Evolutionary conservation across 768 basidiomycete species (phyloP).

Genomic region (Obba rivulosa): DNA sequence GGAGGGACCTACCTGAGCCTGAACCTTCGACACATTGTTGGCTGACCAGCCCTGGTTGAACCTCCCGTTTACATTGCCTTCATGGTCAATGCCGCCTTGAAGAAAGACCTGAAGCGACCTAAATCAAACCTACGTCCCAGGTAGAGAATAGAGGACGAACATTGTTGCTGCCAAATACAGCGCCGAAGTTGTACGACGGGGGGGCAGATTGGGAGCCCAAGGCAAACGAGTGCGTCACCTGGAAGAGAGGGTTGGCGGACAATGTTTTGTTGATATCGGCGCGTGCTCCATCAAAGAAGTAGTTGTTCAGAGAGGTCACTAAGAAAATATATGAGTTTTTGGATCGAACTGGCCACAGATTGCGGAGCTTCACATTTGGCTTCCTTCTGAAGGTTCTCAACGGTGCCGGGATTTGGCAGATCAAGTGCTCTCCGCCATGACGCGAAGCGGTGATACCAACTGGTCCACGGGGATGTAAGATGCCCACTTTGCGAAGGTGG

Average conservation of each 20-base stretch:
- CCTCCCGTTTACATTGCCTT: constrained; percentile 84
- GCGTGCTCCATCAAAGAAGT: constrained; percentile 94
- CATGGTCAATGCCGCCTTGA: constrained; percentile 92
- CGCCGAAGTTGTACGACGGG: constrained; percentile 91
- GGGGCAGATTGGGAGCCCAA: constrained; percentile 82
- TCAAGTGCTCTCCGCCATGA: constrained; percentile 79
- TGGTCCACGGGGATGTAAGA: constrained; percentile 48
- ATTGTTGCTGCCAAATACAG: constrained; percentile 80
- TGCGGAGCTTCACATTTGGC: constrained; percentile 62
- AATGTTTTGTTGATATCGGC: constrained; percentile 94
- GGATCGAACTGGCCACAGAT: neutral
- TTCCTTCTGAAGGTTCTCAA: constrained; percentile 91
- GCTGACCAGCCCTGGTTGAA: constrained; percentile 87
- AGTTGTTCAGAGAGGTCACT: constrained; percentile 92
- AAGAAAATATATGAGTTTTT: constrained; percentile 7
- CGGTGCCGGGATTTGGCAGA: constrained; percentile 86
- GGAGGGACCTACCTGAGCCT: constrained; percentile 65
- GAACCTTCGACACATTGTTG: constrained; percentile 74
- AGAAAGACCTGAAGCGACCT: constrained; percentile 64
- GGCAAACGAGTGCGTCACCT: constrained; percentile 94
- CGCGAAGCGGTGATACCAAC: constrained; percentile 67
- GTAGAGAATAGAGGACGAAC: constrained; percentile 35
- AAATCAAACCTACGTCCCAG: neutral
- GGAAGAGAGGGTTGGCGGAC: constrained; percentile 93
- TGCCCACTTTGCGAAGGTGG: constrained; percentile 1